Evolutionary conservation across 352 stramenopile genomes (phyloP), one percentile per base, ranked within the genome.

Genomic region (Sclerospora graminicola): DNA sequence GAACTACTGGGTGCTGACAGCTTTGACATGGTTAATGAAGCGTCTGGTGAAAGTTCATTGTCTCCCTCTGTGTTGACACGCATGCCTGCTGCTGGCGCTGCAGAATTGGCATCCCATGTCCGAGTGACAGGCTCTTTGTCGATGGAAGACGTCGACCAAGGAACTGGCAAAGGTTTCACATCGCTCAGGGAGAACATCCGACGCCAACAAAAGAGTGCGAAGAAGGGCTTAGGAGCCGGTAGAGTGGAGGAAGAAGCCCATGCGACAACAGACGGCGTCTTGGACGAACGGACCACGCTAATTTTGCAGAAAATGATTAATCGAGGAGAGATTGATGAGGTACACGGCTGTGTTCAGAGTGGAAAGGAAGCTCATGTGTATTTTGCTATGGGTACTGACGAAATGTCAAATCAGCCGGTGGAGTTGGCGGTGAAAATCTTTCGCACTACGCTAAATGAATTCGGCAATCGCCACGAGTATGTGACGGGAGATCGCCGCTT

Each of bases 351-450:
- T 18, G 69, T 93, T 15, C 82, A 84, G 51, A 82, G 69, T 8
- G 81, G 81, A 18, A 93, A 93, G 45, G 81, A 92, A 44, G 78
- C 77, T 1, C 75, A 87, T 42, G 78, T 92, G 41, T 92, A 83
- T 43, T 79, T 77, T 52, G 79, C 77, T 0, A 33, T 70, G 24
- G 77, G 74, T 21, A 82, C 61, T 1, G 69, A 82, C 34, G 59
- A 65, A 34, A 51, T 51, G 13, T 75, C 60, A 23, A 49, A 65
- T 57, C 54, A 51, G 33, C 61, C 61, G 0, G 42, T 64, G 8
- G 51, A 73, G 42, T 60, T 68, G 23, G 66, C 71, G 1, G 68
- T 81, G 51, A 89, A 92, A 68, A 78, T 92, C 45, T 92, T 90
- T 56, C 79, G 78, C 63, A 88, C 80, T 9, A 92, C 80, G 35